Conservation (phyloP, 306 rosid species). For the Clitoria ternatea region DNA sequence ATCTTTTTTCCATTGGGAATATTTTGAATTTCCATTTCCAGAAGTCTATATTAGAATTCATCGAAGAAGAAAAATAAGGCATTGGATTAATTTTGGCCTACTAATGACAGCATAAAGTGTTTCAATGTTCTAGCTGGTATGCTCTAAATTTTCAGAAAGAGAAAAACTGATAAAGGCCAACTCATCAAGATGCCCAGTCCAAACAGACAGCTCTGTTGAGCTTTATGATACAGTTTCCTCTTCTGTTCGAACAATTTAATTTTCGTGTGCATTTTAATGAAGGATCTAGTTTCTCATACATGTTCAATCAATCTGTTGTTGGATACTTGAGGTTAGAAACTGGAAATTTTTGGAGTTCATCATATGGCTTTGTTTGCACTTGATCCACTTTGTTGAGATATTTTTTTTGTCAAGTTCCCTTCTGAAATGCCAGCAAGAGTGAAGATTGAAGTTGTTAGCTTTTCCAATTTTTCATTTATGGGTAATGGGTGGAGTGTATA, state of each 20-base stretch:
- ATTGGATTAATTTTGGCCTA: background rate
- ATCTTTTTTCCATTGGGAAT: background rate
- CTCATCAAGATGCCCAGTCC: background rate
- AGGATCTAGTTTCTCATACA: background rate
- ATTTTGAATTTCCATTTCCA: background rate
- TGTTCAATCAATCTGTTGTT: slow-evolving; percentile 11
- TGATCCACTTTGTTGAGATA: background rate
- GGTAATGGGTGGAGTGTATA: background rate
- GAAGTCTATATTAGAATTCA: background rate
- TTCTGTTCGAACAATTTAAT: background rate
- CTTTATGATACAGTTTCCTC: background rate
- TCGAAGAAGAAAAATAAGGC: background rate
- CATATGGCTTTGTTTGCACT: background rate
- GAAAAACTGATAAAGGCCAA: background rate
- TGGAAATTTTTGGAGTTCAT: background rate
- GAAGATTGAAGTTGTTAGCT: background rate
- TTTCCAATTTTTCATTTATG: slow-evolving; percentile 1
- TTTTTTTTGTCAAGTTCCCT: background rate
- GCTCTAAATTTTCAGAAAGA: background rate
- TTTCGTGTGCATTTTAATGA: background rate
- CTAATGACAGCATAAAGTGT: background rate
- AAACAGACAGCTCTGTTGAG: background rate
- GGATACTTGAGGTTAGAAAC: slow-evolving; percentile 12
- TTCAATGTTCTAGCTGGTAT: background rate
- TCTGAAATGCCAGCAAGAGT: background rate